phyloP scores from a whole-genome alignment of 176 grass and related monocot species.

The Ensete glaucum region DNA sequence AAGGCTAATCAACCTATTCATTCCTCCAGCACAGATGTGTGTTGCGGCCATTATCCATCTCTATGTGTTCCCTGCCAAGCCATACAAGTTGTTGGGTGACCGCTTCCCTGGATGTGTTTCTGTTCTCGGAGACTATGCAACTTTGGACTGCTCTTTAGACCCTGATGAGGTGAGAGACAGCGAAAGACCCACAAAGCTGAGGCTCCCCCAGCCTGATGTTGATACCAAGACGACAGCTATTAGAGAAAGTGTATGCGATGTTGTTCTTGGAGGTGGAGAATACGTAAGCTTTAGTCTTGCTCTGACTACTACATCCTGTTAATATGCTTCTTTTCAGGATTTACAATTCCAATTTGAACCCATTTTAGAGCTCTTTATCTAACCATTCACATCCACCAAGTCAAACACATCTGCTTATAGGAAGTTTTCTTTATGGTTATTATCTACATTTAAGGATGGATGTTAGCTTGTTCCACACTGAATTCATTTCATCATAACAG shows the following conservation, averaged over 20 bases:
- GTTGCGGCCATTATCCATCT: constrained; percentile 72
- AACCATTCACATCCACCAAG: background rate
- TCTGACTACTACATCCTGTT: background rate
- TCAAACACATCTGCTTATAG: background rate
- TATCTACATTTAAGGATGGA: background rate
- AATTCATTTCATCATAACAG: background rate
- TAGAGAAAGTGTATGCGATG: constrained; percentile 75
- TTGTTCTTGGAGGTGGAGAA: constrained; percentile 86
- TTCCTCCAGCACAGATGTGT: constrained; percentile 67
- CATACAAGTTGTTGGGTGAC: constrained; percentile 70
- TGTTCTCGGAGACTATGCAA: constrained; percentile 84
- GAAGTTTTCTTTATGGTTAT: too few relatives aligned
- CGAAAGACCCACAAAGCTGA: constrained; percentile 51
- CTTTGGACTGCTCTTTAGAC: constrained; percentile 66
- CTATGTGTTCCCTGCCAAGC: constrained; percentile 78
- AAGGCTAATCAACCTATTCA: constrained; percentile 11
- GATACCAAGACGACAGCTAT: constrained; percentile 45
- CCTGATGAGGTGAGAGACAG: constrained; percentile 88
- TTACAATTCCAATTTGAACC: background rate
- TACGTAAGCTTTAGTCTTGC: constrained; percentile 38
- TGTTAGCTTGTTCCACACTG: background rate
- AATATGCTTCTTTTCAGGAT: background rate
- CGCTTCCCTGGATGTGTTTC: constrained; percentile 43
- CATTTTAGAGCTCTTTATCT: background rate
- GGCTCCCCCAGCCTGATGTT: constrained; percentile 47